Percentiles rank a stretch among this genome's conserved stretches.
phyloP scores from a whole-genome alignment of 2,329 filamentous ascomycete genomes.

The Rutstroemia sp. region DNA sequence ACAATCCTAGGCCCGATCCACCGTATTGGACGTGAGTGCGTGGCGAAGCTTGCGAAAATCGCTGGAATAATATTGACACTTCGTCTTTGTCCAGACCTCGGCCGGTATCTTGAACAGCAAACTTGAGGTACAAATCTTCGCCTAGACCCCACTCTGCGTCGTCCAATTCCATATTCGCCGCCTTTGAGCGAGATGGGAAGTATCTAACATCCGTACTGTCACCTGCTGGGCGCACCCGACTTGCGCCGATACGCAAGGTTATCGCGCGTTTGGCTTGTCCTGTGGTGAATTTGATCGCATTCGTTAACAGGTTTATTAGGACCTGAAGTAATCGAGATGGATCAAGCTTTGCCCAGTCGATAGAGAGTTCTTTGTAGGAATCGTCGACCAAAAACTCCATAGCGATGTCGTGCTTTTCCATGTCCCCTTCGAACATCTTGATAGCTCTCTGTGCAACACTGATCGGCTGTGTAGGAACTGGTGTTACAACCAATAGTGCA shows the following conservation, averaged over 20 bases:
- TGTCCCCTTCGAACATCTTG: constrained; percentile 74
- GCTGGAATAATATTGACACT: constrained; percentile 67
- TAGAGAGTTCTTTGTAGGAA: constrained; percentile 54
- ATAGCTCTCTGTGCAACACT: constrained; percentile 59
- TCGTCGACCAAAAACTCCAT: constrained; percentile 63
- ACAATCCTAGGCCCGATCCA: constrained; percentile 72
- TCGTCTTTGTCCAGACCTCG: constrained; percentile 65
- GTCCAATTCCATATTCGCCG: constrained; percentile 20
- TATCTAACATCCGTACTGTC: constrained; percentile 35
- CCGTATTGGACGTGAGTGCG: constrained; percentile 78
- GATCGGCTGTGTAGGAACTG: constrained; percentile 61
- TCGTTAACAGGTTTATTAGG: constrained; percentile 73
- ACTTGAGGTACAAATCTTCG: constrained; percentile 62
- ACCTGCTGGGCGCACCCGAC: constrained; percentile 35
- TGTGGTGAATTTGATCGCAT: constrained; percentile 77
- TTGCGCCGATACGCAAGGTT: constrained; percentile 32
- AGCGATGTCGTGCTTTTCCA: constrained; percentile 63
- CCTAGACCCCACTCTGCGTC: constrained; percentile 56
- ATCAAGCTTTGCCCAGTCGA: constrained; percentile 69
- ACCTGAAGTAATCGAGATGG: constrained; percentile 73
- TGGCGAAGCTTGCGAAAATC: constrained; percentile 68
- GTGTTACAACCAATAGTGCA: constrained; percentile 61
- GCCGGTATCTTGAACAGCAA: constrained; percentile 71
- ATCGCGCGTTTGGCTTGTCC: constrained; percentile 49
- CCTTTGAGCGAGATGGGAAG: constrained; percentile 29